Conservation (phyloP, 1,284 basidiomycete genomes). For the Fomitopsis palustris region DNA sequence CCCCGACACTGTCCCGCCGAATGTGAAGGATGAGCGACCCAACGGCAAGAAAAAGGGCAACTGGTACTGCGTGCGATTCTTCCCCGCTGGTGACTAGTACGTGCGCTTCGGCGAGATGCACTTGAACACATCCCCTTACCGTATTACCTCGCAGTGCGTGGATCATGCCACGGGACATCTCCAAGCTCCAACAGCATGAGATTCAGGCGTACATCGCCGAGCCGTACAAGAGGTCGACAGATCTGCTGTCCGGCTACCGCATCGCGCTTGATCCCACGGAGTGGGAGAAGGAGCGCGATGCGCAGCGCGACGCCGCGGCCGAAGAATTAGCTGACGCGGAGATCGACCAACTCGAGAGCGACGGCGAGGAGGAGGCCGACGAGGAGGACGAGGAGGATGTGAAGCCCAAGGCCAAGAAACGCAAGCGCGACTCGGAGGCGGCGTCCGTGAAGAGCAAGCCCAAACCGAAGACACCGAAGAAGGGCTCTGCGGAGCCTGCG, state of each 20-base stretch:
- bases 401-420: slow-evolving; percentile 37
- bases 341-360: slow-evolving; percentile 67
- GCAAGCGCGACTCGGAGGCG: slow-evolving; percentile 48
- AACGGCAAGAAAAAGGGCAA: slow-evolving; percentile 56
- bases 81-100: slow-evolving; percentile 89
- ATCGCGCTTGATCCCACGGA: slow-evolving; percentile 78
- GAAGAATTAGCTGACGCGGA: slow-evolving; percentile 63
- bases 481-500: slow-evolving; percentile 45
- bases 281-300: slow-evolving; percentile 67
- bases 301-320: slow-evolving; percentile 38
- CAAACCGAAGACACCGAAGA: slow-evolving; percentile 54
- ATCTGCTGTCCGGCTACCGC: slow-evolving; percentile 79
- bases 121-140: slow-evolving; percentile 9
- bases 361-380: slow-evolving; percentile 47
- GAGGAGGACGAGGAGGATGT: slow-evolving; percentile 45
- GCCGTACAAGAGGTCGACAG: slow-evolving; percentile 69
- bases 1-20: slow-evolving; percentile 56
- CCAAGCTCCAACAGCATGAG: slow-evolving; percentile 73
- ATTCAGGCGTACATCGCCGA: slow-evolving; percentile 82
- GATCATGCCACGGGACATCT: slow-evolving; percentile 82
- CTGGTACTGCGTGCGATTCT: slow-evolving; percentile 83
- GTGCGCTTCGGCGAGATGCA: slow-evolving; percentile 32
- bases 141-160: slow-evolving; percentile 61
- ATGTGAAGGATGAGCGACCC: slow-evolving; percentile 69
- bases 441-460: slow-evolving; percentile 29